Evolutionary conservation across 2,329 filamentous ascomycete species (phyloP).

Genomic region (Microdochium bolleyi): DNA sequence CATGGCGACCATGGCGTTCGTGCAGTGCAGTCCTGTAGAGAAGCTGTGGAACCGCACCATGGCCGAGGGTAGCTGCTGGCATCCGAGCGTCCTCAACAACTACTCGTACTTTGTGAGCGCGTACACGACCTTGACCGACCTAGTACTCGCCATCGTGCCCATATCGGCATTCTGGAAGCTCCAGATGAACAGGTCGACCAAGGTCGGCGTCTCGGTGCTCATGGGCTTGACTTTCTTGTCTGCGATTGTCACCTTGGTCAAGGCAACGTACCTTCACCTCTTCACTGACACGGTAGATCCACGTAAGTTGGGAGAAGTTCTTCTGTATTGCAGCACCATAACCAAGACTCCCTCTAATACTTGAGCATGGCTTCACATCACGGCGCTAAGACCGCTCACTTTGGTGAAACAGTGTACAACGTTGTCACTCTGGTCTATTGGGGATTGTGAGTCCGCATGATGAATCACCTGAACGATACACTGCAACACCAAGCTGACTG

Average conservation of each 20-base stretch:
- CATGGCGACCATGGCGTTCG: conserved; percentile 14
- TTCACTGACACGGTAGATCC: conserved; percentile 14
- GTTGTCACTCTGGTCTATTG: conserved; percentile 10
- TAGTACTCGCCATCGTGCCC: conserved; percentile 15
- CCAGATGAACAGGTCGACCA: conserved; percentile 15
- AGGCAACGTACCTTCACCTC: conserved; percentile 15
- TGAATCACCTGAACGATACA: no score
- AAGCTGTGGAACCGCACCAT: conserved; percentile 13
- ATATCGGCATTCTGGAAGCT: conserved; percentile 16
- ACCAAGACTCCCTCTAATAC: not conserved
- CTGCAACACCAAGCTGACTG: not conserved
- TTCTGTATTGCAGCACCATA: no score
- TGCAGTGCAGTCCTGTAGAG: conserved; percentile 12
- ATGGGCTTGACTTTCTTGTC: conserved; percentile 18
- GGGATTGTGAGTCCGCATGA: conserved; percentile 2
- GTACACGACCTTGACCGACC: conserved; percentile 17
- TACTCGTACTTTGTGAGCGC: conserved; percentile 16
- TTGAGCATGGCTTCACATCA: not conserved
- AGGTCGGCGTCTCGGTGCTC: conserved; percentile 15
- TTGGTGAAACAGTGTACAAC: conserved; percentile 4
- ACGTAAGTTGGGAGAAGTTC: conserved; percentile 7
- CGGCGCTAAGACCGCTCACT: not conserved
- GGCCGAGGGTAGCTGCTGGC: conserved; percentile 12
- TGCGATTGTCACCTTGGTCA: conserved; percentile 16
- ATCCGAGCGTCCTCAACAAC: conserved; percentile 11